A percentile compares a stretch with the other conserved stretches of the same genome.
phyloP scores from a whole-genome alignment of 2,329 filamentous ascomycete genomes.

The Cladophialophora chaetospira region DNA sequence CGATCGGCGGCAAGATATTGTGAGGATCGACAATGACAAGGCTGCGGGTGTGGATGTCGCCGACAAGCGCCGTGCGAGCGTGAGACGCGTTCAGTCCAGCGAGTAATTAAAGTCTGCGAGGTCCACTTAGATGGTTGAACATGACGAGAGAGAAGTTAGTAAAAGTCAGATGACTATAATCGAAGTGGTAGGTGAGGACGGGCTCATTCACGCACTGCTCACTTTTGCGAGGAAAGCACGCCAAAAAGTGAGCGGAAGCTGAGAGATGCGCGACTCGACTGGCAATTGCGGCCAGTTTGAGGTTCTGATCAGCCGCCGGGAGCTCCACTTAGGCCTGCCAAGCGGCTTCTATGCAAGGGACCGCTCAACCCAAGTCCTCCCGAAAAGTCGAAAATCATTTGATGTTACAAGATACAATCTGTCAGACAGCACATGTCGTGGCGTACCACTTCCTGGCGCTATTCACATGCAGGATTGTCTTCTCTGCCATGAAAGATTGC shows the following conservation, averaged over 20 bases:
- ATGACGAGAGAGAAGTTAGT: neutral
- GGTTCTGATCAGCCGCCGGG: slow-evolving; percentile 5
- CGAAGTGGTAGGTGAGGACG: neutral
- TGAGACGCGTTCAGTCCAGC: slow-evolving; percentile 31
- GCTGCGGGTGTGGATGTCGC: too few species aligned
- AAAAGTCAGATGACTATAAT: neutral
- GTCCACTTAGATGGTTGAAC: neutral
- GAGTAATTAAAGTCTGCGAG: neutral
- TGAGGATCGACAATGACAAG: slow-evolving; percentile 1
- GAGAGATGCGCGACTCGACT: slow-evolving; percentile 8
- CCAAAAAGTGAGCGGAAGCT: slow-evolving; percentile 8
- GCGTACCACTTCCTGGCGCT: too few species aligned
- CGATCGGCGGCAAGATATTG: slow-evolving; percentile 4
- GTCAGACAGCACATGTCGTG: too few species aligned
- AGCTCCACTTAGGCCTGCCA: slow-evolving; percentile 17
- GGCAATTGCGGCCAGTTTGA: slow-evolving; percentile 5
- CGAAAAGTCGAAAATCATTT: too few species aligned
- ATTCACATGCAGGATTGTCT: too few species aligned
- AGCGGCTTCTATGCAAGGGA: slow-evolving; percentile 16
- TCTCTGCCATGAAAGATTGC: too few species aligned
- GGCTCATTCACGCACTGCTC: neutral
- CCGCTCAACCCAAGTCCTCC: slow-evolving; percentile 3
- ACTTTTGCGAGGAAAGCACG: neutral
- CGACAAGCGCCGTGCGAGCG: too few species aligned
- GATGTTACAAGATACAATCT: too few species aligned